A percentile compares a stretch with the other conserved stretches of the same genome.
phyloP scores from a whole-genome alignment of 345 rosid species.

The Aquilaria malaccensis region DNA sequence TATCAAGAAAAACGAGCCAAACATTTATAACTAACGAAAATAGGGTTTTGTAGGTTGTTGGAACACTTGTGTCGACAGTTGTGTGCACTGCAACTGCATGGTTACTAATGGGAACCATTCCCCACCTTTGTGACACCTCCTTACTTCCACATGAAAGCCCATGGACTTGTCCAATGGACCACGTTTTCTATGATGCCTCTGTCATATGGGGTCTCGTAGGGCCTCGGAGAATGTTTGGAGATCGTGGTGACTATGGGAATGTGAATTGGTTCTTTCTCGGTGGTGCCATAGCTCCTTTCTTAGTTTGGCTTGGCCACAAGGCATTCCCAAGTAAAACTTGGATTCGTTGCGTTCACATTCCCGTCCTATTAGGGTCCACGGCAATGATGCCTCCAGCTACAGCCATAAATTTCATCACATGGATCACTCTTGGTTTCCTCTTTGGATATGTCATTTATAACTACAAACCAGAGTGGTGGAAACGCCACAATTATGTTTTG shows the following conservation, averaged over 20 bases:
- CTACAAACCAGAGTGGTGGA: conserved; percentile 48
- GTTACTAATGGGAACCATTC: conserved; percentile 70
- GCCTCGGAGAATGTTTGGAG: conserved; percentile 69
- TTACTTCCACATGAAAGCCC: conserved; percentile 50
- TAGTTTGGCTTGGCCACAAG: conserved; percentile 64
- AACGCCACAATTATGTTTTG: conserved; percentile 55
- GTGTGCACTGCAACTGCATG: conserved; percentile 66
- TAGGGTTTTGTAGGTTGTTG: conserved; percentile 42
- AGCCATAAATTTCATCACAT: conserved; percentile 64
- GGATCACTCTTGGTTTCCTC: conserved; percentile 51
- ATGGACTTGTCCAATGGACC: conserved; percentile 73
- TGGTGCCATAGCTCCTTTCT: conserved; percentile 56
- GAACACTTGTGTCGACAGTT: conserved; percentile 47
- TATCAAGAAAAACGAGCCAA: not conserved
- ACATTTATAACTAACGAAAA: not conserved
- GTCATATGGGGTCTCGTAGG: conserved; percentile 91
- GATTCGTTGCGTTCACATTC: conserved; percentile 59
- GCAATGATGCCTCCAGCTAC: conserved; percentile 72
- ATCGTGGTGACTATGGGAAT: conserved; percentile 49
- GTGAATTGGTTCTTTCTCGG: conserved; percentile 68
- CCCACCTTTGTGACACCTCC: conserved; percentile 54
- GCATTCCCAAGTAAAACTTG: conserved; percentile 48
- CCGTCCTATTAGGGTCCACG: conserved; percentile 59
- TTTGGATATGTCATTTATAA: conserved; percentile 49
- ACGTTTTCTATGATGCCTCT: conserved; percentile 64